Evolutionary conservation across 495 filamentous ascomycete species (phyloP).

Genomic region (Penicillium canescens): DNA sequence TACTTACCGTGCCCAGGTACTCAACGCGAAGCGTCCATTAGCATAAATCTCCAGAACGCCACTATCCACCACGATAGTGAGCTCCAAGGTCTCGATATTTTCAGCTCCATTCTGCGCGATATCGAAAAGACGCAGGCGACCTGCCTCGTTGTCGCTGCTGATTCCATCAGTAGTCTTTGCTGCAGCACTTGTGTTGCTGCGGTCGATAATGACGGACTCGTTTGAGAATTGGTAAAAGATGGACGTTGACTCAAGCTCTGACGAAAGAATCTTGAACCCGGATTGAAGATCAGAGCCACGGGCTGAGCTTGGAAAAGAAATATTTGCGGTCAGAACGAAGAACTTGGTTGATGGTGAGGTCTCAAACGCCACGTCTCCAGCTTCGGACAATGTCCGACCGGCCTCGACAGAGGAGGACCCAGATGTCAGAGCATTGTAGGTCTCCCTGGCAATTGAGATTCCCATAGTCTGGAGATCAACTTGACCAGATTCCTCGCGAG

Average conservation of each 20-base stretch:
- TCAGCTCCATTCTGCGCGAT: conserved; percentile 2
- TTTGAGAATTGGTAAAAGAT: conserved; percentile 28
- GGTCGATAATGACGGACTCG: conserved; percentile 23
- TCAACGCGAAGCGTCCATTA: conserved; percentile 21
- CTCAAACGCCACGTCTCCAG: conserved; percentile 10
- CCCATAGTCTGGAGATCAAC: conserved; percentile 19
- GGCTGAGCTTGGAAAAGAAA: conserved; percentile 16
- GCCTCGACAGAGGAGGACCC: conserved; percentile 1
- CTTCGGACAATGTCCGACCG: conserved; percentile 3
- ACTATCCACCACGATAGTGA: conserved; percentile 22
- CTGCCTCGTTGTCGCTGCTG: conserved; percentile 11
- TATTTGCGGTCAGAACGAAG: conserved; percentile 11
- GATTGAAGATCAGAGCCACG: conserved; percentile 13
- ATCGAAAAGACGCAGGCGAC: conserved; percentile 20
- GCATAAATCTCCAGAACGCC: conserved; percentile 21
- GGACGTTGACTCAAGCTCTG: conserved; percentile 13
- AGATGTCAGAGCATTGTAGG: conserved; percentile 11
- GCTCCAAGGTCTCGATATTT: conserved; percentile 17
- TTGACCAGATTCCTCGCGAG: not conserved
- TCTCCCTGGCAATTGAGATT: conserved; percentile 21
- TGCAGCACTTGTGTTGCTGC: conserved; percentile 22
- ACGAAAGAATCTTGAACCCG: conserved; percentile 22
- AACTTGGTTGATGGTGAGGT: conserved; percentile 14
- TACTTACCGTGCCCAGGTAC: conserved; percentile 21
- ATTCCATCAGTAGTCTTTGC: conserved; percentile 17